Base-by-base conservation (phyloP, 2,329 filamentous ascomycete species). In the Madurella mycetomatis region DNA sequence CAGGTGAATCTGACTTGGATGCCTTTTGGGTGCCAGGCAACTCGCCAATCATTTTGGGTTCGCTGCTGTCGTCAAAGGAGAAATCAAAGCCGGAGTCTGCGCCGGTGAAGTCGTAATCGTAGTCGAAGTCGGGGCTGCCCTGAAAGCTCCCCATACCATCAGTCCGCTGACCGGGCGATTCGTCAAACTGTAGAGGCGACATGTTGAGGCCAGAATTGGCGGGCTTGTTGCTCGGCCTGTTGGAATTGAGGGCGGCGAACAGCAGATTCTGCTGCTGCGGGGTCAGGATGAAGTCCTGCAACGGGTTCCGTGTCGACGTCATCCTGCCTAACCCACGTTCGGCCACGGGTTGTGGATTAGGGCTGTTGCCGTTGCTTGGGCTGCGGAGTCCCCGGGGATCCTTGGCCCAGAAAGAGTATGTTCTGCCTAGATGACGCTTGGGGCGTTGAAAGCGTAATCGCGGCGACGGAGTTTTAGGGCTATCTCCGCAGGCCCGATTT, bases 41-140 rank as follows among this genome's bases (percentile, higher is more conserved):
- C 54, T 89, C 86, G 30, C 87, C 90, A 65, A 92, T 92, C 81
- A 94, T 83, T 59, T 83, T 79, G 53, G 80, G 77, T 39, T 84
- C 79, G 56, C 82, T 75, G 49, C 64, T 67, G 47, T 76, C 71
- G 58, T 73, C 73, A 46, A 79, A 76, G 52, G 90, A 85, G 60
- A 92, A 92, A 63, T 91, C 88, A 67, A 90, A 92, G 67, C 78
- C 85, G 37, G 80, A 81, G 65, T 92, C 88, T 55, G 56, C 51
- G 9, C 77, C 77, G 55, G 92, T 89, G 54, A 90, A 84, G 45
- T 88, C 85, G 60, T 88, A 86, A 61, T 88, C 85, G 64, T 91
- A 94, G 60, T 96, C 90, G 54, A 95, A 78, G 66, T 86, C 92
- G 0, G 92, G 90, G 60, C 87, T 94, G 47, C 91, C 87, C 32